Evolutionary conservation across 805 yeast species (phyloP).

Genomic region (Candida ulmi): DNA sequence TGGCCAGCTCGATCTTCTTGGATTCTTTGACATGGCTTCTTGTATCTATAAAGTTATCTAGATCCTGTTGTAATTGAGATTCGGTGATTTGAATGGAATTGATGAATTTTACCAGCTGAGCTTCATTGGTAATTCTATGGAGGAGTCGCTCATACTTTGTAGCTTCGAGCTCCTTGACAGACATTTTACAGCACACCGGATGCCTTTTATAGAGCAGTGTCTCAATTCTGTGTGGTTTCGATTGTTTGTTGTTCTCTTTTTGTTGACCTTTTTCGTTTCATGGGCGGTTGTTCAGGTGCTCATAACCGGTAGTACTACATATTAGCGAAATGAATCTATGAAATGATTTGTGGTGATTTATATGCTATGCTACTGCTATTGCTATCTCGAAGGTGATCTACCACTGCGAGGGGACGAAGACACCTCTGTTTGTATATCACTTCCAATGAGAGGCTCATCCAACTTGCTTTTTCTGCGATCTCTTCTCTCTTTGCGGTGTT

Average conservation of each 20-base stretch:
- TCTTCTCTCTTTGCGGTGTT: slow-evolving; percentile 34
- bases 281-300: not conserved
- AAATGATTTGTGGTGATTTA: too few species aligned
- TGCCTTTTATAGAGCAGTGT: not conserved
- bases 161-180: slow-evolving; percentile 4
- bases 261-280: not conserved
- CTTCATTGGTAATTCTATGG: slow-evolving; percentile 15
- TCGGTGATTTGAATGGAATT: slow-evolving; percentile 20
- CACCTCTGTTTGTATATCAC: too few species aligned
- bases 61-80: slow-evolving; percentile 16
- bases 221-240: not conserved
- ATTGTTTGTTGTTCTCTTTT: not conserved
- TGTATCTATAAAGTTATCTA: slow-evolving; percentile 21
- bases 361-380: not conserved
- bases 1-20: slow-evolving; percentile 49
- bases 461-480: slow-evolving; percentile 30
- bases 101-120: slow-evolving; percentile 21
- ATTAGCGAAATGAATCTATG: too few species aligned
- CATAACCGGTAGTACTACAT: too few species aligned
- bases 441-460: slow-evolving; percentile 1
- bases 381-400: not conserved
- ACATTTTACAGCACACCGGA: not conserved
- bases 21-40: slow-evolving; percentile 21
- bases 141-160: slow-evolving; percentile 17
- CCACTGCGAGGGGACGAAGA: too few species aligned